Base-by-base conservation (phyloP, 2,329 filamentous ascomycete species). In the Microdochium paspali region DNA sequence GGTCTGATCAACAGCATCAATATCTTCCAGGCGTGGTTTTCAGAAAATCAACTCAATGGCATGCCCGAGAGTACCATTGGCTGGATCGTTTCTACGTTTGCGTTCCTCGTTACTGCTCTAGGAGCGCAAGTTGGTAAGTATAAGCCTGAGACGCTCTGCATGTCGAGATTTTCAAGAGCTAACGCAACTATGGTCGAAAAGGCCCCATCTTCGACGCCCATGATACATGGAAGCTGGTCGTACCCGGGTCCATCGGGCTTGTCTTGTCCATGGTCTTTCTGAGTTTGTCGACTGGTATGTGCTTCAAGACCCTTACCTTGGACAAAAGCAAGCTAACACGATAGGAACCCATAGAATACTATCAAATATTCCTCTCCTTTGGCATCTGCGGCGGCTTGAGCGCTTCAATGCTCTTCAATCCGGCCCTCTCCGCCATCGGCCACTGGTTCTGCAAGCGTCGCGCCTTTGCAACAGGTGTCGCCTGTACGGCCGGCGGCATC, bases 21-120 rank as follows among this genome's bases (percentile, higher is more conserved):
- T 2, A 79, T 81, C 0, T 79, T 86, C 60, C 78, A 87, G 59
- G 73, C 80, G 9, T 86, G 85, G 61, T 67, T 88, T 24, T 66
- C 74, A 32, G 72, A 70, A n/a, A 68, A 89, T 54, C 80, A 87
- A 51, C 67, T 90, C 10, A 64, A 66, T 6, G 64, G 70, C 10
- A 77, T 84, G 52, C 73, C 68, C 28, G 74, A 80, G 40, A 77
- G 77, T 10, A 73, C 70, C 5, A 76, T 84, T 28, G 83, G 82
- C 1, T 90, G 85, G 85, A 85, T 90, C 48, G 85, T 87, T 54
- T 77, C 80, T 53, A 67, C 85, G 45, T 88, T 85, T 55, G 73
- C 79, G 21, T 89, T 87, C 58, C 69, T 88, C 32, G 72, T 82
- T 13, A 86, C 87, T 60, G 83, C 87, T 57, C 79, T 82, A 45